Base-by-base conservation (phyloP, 2,329 filamentous ascomycete genomes). In the Dothiorella sarmentorum region DNA sequence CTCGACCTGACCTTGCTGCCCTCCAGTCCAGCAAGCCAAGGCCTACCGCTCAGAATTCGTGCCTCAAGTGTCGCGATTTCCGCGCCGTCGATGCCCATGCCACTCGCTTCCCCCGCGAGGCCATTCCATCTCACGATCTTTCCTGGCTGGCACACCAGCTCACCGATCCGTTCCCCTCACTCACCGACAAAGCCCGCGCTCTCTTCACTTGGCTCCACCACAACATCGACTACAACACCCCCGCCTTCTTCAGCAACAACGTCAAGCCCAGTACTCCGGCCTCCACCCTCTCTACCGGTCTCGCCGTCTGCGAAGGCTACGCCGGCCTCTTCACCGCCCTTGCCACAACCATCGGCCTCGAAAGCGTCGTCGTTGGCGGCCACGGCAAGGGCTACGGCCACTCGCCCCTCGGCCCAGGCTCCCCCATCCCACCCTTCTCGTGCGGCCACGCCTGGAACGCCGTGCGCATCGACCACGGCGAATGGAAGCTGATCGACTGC, bases 171-270 rank as follows among this genome's bases (percentile, higher is more conserved):
- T 97, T 97, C 68, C 75, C 85, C 0, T 96, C 90, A 0, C 76
- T 79, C 1, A 96, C 93, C 0, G 93, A 97, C 73, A 97, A 97
- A 76, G 93, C 94, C 2, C 83, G 94, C 26, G 91, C 86, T 2
- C 90, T 99, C 61, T 97, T 97, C 70, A 90, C 89, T 1, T 99
- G 94, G 94, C 85, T 92, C 38, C 93, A 97, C 73, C 87, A 97
- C 73, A 97, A 97, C 66, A 86, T 99, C 60, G 81, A 81, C 45
- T 99, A 97, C 71, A 90, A 97, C 69, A 85, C 85, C 0, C 80
- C 84, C 24, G 82, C 86, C 22, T 96, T 97, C 76, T 95, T 95
- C 68, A 83, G 81, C 59, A 83, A 86, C 33, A 85, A 78, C 45
- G 77, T 96, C 29, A 81, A 85, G 62, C 78, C 82, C 7, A 85